Percentiles rank a stretch among this genome's conserved stretches.
Evolutionary conservation across 23 red algal species (phyloP).

Genomic region (Chondrus crispus): DNA sequence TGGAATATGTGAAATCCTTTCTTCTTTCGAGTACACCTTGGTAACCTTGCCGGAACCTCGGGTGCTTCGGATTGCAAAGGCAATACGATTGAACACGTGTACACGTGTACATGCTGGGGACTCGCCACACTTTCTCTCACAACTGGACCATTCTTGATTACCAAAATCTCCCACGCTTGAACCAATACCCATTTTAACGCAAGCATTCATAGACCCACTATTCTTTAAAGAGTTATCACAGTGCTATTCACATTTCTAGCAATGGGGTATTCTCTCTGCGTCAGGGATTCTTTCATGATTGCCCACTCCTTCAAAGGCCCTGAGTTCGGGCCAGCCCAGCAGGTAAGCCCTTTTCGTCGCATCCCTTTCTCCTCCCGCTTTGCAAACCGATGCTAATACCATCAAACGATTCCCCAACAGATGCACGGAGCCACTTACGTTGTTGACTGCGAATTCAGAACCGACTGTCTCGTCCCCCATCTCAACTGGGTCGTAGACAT

Average conservation of each 20-base stretch:
- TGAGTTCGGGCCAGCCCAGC: conserved; percentile 60
- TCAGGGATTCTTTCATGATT: conserved; percentile 88
- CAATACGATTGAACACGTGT: no score
- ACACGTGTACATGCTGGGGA: no score
- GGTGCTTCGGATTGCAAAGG: no score
- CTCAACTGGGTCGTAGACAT: conserved; percentile 89
- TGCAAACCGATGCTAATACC: not conserved
- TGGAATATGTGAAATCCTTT: no score
- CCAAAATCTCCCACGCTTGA: no score
- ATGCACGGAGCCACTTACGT: conserved; percentile 84
- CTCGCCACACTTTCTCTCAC: no score
- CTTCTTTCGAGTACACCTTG: no score
- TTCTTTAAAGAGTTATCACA: no score
- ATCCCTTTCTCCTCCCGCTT: not conserved
- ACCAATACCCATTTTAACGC: no score
- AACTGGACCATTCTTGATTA: no score
- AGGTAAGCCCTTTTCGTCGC: not conserved
- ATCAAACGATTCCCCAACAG: not conserved
- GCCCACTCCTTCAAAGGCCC: conserved; percentile 79
- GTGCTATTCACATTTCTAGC: not conserved
- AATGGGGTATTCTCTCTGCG: conserved; percentile 70
- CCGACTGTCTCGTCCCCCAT: conserved; percentile 23
- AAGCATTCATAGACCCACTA: no score
- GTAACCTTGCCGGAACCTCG: no score
- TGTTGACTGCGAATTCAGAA: conserved; percentile 83